These are phyloP conservation scores for Penicillium sp. DNA, from an alignment of 2,329 filamentous ascomycete genomes.

Conservation along the genomic window DNA sequence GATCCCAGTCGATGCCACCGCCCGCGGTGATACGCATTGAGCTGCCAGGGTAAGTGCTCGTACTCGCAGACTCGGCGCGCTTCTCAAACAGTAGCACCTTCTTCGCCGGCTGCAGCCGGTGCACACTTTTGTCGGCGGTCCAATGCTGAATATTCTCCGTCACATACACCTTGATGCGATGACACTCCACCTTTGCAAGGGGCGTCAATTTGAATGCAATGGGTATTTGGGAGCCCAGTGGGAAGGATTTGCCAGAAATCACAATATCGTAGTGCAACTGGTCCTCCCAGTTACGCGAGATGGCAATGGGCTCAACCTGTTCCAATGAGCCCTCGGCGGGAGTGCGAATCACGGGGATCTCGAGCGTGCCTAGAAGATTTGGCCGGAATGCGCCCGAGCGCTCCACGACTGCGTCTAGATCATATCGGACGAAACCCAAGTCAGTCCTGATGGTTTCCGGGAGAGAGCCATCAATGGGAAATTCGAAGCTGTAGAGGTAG, in stretches of 20 bases:
- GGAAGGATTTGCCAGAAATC: slow-evolving; percentile 93
- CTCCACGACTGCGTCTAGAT: slow-evolving; percentile 81
- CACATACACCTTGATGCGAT: slow-evolving; percentile 87
- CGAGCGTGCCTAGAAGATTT: slow-evolving; percentile 78
- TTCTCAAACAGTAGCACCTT: slow-evolving; percentile 91
- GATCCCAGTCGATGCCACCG: slow-evolving; percentile 72
- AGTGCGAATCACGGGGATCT: slow-evolving; percentile 80
- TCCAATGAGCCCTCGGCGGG: slow-evolving; percentile 87
- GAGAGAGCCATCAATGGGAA: slow-evolving; percentile 74
- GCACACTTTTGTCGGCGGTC: slow-evolving; percentile 81
- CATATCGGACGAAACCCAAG: slow-evolving; percentile 83
- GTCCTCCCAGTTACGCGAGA: slow-evolving; percentile 91
- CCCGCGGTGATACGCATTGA: slow-evolving; percentile 76
- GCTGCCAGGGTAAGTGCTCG: slow-evolving; percentile 72
- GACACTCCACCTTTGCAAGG: slow-evolving; percentile 88
- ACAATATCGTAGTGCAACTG: slow-evolving; percentile 95
- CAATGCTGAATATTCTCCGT: slow-evolving; percentile 92
- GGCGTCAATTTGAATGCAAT: slow-evolving; percentile 94
- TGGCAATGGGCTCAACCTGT: slow-evolving; percentile 89
- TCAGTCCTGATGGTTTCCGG: slow-evolving; percentile 86
- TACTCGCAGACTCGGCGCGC: slow-evolving; percentile 73
- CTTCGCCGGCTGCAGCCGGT: slow-evolving; percentile 77
- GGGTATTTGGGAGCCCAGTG: slow-evolving; percentile 81
- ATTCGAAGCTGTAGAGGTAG: slow-evolving; percentile 76
- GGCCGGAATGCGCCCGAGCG: slow-evolving; percentile 87